Percentiles rank a stretch among this genome's conserved stretches.
Conservation (phyloP, 495 filamentous ascomycete species). For the Penicillium arizonense region DNA sequence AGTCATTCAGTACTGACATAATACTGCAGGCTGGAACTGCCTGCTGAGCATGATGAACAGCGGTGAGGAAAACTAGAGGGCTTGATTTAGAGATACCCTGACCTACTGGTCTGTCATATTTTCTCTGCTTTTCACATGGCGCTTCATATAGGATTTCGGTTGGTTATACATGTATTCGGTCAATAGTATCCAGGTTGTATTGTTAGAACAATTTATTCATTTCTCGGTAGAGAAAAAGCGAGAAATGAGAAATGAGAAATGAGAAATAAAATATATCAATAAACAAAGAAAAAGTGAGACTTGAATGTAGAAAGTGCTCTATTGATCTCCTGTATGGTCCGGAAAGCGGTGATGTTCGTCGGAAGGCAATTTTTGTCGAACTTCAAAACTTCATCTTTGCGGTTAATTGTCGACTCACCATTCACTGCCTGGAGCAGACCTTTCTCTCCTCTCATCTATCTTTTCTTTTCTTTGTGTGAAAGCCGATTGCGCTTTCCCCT, state of each 20-base stretch:
- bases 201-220: constrained; percentile 11
- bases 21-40: constrained; percentile 84
- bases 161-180: constrained; percentile 6
- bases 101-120: not conserved
- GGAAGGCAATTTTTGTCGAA: constrained; percentile 37
- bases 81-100: constrained; percentile 4
- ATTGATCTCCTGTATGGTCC: constrained; percentile 7
- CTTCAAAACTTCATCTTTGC: constrained; percentile 35
- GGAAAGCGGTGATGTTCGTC: constrained; percentile 1
- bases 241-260: no score
- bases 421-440: constrained; percentile 48
- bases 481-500: constrained; percentile 31
- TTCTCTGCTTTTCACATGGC: constrained; percentile 26
- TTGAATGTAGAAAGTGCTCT: not conserved
- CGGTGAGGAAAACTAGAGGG: constrained; percentile 24
- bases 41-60: constrained; percentile 86
- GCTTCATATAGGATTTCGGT: constrained; percentile 7
- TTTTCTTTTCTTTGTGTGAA: constrained; percentile 6
- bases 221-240: no score
- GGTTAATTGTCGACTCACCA: constrained; percentile 15
- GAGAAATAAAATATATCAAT: not conserved
- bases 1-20: constrained; percentile 16
- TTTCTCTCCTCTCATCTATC: not conserved
- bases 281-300: not conserved
- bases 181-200: constrained; percentile 5